Base-by-base conservation (phyloP, 371 early-diverging fungal genomes). In the Rhizopus delemar region DNA sequence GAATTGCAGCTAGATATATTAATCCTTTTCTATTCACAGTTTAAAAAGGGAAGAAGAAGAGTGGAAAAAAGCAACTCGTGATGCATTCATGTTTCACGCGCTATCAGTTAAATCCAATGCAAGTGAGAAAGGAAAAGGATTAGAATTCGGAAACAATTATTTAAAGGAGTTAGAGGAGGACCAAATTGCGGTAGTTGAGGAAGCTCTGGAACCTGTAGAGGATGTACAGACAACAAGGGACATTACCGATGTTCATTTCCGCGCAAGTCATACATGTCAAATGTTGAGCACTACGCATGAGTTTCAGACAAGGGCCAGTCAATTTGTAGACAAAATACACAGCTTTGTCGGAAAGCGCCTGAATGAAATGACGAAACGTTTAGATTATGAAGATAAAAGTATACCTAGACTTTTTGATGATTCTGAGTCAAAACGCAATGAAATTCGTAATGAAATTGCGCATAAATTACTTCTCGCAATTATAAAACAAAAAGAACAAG, bases 31-130 rank as follows among this genome's bases (percentile, higher is more conserved):
- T 39, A 39, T 12, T 39, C 29, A 3, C 28, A 48, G 48, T 12
- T 48, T 48, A 15, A 15, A 48, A 12, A 22, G 15, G 28, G 48
- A 48, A 29, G 48, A 48, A 28, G 48, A 48, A 6, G 48, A 48
- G 29, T 48, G 48, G 48, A 22, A 29, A 48, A 48, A 29, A 29
- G 48, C 48, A 8, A 29, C 29, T 8, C 16, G 31, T 8, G 8
- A 28, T 5, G 5, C 28, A 12, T n/a, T 28, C 15, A 12, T 29
- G 12, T 48, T 29, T 12, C 48, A 48, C 28, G 48, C 48, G 7
- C 16, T 7, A n/a, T 29, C 48, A 8, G 48, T 48, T 2, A 13
- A 38, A 11, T 13, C 8, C 8, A 48, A 8, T 9, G 4, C 48
- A 28, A 28, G 8, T 9, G 48, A 48, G 8, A 8, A 9, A 22